Percentiles rank a stretch among this genome's conserved stretches.
These are phyloP conservation scores for Diospyros kaki DNA, from an alignment of 148 eudicot species.

Conservation along the genomic window DNA sequence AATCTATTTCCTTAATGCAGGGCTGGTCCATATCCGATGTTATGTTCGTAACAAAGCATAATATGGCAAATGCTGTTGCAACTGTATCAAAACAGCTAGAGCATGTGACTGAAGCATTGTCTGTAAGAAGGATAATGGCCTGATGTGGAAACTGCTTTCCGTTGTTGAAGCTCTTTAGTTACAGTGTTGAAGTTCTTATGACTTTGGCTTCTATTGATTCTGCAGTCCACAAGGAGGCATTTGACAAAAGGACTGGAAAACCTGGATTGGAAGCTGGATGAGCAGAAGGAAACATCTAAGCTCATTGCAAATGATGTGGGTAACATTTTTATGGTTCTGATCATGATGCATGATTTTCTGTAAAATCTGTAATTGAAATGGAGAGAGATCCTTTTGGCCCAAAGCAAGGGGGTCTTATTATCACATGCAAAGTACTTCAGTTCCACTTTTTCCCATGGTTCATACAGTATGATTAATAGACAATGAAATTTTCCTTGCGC, in stretches of 20 bases:
- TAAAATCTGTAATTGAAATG: background rate
- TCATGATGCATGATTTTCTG: background rate
- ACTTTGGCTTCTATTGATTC: slow-evolving; percentile 14
- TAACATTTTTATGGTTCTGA: background rate
- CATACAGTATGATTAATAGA: slow-evolving; percentile 1
- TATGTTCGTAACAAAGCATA: slow-evolving; percentile 90
- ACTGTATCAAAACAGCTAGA: slow-evolving; percentile 84
- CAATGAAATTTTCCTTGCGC: background rate
- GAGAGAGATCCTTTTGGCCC: background rate
- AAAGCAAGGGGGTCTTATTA: background rate
- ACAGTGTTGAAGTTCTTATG: slow-evolving; percentile 8
- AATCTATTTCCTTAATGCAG: slow-evolving; percentile 30
- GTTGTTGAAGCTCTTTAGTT: background rate
- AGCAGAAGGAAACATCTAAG: slow-evolving; percentile 71
- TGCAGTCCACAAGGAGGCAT: slow-evolving; percentile 73
- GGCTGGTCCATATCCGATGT: slow-evolving; percentile 88
- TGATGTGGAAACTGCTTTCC: slow-evolving; percentile 1
- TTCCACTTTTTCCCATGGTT: background rate
- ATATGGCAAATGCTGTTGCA: slow-evolving; percentile 95
- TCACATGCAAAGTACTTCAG: background rate
- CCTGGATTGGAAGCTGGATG: slow-evolving; percentile 94
- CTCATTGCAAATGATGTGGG: slow-evolving; percentile 67
- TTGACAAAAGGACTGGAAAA: slow-evolving; percentile 67
- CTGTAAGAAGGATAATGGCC: slow-evolving; percentile 39
- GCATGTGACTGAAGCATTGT: slow-evolving; percentile 69